Evolutionary conservation across 805 yeast species (phyloP).

Genomic region (Spathaspora gorwiae): DNA sequence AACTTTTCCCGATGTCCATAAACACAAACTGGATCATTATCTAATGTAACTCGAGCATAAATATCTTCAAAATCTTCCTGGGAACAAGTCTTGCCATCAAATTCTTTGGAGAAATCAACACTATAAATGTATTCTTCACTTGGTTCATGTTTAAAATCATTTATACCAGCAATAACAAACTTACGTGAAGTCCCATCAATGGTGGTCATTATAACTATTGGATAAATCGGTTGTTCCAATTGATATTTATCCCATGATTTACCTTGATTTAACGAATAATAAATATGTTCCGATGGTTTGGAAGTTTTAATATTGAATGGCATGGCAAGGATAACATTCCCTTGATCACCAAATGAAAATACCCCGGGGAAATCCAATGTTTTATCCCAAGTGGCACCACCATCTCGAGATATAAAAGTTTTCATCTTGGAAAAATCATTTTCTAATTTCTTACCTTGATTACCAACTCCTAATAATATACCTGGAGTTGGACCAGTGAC

Average conservation of each 20-base stretch:
- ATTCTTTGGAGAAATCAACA: conserved; percentile 57
- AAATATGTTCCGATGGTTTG: no score
- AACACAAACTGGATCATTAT: conserved; percentile 47
- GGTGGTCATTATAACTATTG: conserved; percentile 48
- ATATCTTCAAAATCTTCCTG: conserved; percentile 62
- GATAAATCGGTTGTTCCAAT: conserved; percentile 47
- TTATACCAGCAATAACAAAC: conserved; percentile 49
- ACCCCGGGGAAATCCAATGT: conserved; percentile 49
- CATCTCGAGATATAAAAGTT: conserved; percentile 78
- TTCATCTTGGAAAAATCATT: conserved; percentile 13
- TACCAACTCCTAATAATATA: conserved; percentile 29
- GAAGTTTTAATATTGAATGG: conserved; percentile 48
- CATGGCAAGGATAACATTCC: conserved; percentile 65
- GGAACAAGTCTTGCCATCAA: conserved; percentile 41
- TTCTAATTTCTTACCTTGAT: conserved; percentile 22
- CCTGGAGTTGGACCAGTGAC: conserved; percentile 55
- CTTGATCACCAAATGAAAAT: conserved; percentile 71
- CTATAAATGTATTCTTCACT: conserved; percentile 23
- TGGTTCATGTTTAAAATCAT: conserved; percentile 8
- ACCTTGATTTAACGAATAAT: conserved; percentile 82
- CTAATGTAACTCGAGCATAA: conserved; percentile 42
- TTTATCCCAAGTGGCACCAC: conserved; percentile 86
- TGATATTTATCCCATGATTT: conserved; percentile 62
- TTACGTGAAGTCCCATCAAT: conserved; percentile 66
- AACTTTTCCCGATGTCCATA: conserved; percentile 66